phyloP scores from a whole-genome alignment of 495 filamentous ascomycete genomes.

The Tuber umbilicatum region DNA sequence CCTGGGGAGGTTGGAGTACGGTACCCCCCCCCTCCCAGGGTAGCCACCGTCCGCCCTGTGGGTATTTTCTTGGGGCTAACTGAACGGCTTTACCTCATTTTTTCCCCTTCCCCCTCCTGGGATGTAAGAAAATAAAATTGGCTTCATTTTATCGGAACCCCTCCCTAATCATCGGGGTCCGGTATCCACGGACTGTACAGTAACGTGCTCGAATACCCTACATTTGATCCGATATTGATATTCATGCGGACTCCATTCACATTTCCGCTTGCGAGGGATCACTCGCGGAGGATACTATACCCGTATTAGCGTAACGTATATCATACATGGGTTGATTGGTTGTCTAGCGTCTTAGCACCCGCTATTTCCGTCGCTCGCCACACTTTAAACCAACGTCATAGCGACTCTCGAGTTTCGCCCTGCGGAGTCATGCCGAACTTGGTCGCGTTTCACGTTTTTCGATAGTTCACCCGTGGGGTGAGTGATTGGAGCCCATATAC shows the following conservation, averaged over 20 bases:
- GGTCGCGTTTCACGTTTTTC: neutral
- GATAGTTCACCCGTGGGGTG: neutral
- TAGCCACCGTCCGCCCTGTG: neutral
- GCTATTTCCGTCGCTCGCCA: neutral
- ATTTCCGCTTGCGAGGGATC: neutral
- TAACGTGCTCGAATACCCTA: neutral
- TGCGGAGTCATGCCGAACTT: neutral
- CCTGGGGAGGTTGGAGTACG: neutral
- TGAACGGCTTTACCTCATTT: neutral
- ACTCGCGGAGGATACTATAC: neutral
- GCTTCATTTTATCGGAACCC: neutral
- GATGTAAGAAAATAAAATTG: neutral
- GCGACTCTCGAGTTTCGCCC: neutral
- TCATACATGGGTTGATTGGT: neutral
- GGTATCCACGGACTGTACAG: neutral
- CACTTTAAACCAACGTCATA: neutral
- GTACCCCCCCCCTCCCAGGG: neutral
- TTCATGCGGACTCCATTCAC: neutral
- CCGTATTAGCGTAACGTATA: neutral
- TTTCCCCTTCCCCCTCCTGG: neutral
- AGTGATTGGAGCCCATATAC: neutral
- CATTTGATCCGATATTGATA: neutral
- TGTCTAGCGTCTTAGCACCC: neutral
- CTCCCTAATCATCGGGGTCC: neutral
- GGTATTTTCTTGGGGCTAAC: neutral